These are phyloP conservation scores for Yamadazyma buinensis DNA, from an alignment of 1,139 yeast genomes.

Conservation along the genomic window DNA sequence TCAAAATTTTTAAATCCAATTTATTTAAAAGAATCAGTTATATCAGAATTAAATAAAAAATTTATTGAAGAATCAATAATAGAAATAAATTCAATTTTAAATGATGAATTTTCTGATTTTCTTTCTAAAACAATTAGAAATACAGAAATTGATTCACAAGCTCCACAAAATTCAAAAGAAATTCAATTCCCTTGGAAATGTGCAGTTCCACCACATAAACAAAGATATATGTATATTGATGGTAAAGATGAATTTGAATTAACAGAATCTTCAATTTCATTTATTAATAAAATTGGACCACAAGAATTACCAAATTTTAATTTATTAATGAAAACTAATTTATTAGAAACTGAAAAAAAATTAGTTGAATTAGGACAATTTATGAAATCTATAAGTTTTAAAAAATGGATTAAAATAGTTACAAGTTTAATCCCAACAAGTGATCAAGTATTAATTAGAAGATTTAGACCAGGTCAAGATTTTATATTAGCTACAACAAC, in stretches of 20 bases:
- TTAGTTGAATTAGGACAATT: conserved; percentile 57
- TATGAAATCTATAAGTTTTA: conserved; percentile 58
- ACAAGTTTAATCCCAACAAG: conserved; percentile 65
- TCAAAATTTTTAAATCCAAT: conserved; percentile 52
- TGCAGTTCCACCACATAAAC: conserved; percentile 93
- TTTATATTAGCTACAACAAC: conserved; percentile 86
- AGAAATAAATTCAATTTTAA: conserved; percentile 62
- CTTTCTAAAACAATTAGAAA: conserved; percentile 32
- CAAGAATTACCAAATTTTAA: conserved; percentile 55
- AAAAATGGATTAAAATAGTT: conserved; percentile 63
- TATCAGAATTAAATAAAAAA: conserved; percentile 40
- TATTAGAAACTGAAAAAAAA: conserved; percentile 21
- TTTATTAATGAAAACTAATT: conserved; percentile 16
- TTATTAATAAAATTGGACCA: conserved; percentile 33
- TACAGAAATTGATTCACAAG: conserved; percentile 50
- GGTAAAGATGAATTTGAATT: conserved; percentile 41
- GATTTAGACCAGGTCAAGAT: conserved; percentile 94
- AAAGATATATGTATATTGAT: conserved; percentile 79
- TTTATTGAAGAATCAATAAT: conserved; percentile 70
- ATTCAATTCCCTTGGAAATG: conserved; percentile 78
- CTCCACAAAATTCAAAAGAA: conserved; percentile 58
- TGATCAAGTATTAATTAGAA: conserved; percentile 68
- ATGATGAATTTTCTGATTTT: conserved; percentile 40
- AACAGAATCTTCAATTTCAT: conserved; percentile 22
- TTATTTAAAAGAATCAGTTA: conserved; percentile 42